Base-by-base conservation (phyloP, 2,329 filamentous ascomycete genomes). In the Exutisphaerella laricina region DNA sequence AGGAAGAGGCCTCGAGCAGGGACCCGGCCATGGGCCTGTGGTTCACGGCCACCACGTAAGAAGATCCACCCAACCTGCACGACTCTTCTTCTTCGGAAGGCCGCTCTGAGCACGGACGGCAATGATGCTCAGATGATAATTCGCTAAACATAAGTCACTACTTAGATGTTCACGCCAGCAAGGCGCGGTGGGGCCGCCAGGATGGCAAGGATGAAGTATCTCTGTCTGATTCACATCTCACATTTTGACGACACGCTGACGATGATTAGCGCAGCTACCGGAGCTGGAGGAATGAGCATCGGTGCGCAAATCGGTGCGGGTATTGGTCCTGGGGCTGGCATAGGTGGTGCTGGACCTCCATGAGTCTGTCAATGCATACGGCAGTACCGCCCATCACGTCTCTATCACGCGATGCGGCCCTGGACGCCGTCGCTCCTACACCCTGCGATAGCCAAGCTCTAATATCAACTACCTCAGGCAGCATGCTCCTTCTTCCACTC, bases 401-500 rank as follows among this genome's bases (percentile, higher is more conserved):
- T n/a, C n/a, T n/a, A n/a, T n/a, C n/a, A n/a, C 30, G 20, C 3
- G n/a, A 6, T 17, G n/a, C 29, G 4, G 13, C 7, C 13, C 14
- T 18, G 3, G 6, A 33, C 30, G 14, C 36, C 23, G n/a, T 30
- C 25, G 25, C 36, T 38, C 18, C 26, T 38, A 23, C 22, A 38
- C n/a, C 12, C 14, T 28, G n/a, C 17, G 4, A 17, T 16, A 3
- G 25, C 14, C 20, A 17, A 13, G 17, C 34, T 21, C 18, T 5
- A 23, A 22, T 16, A 7, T 12, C 13, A 20, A n/a, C 37, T 9
- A 25, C 12, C 9, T 28, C 5, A 25, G 23, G 2, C 17, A 9
- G 17, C 33, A 32, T 40, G 28, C 40, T 43, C 29, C 35, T 38
- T 44, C 35, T 34, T 34, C 41, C 34, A 39, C 41, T 43, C 25